Evolutionary conservation across 1,139 yeast genomes (phyloP).

Genomic region (Scheffersomyces insectosa): DNA sequence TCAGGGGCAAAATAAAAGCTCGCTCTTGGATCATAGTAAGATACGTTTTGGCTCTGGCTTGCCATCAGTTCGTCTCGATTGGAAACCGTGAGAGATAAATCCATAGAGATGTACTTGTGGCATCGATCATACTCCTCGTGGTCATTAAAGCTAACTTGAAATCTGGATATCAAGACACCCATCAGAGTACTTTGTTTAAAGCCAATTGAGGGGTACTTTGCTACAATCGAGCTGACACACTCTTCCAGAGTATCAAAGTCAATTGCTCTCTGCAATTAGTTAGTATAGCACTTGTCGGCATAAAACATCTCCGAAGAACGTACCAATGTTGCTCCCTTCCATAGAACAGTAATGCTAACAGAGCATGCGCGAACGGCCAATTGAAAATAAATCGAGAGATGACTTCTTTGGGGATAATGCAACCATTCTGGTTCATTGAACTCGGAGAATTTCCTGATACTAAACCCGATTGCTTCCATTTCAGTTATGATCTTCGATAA

Average conservation of each 20-base stretch:
- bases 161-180: constrained; percentile 19
- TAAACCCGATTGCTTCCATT: constrained; percentile 4
- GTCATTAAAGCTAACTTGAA: constrained; percentile 11
- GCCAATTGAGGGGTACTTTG: constrained; percentile 27
- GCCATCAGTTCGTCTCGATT: neutral
- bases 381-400: constrained; percentile 20
- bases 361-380: constrained; percentile 4
- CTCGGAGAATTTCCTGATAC: constrained; percentile 11
- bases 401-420: constrained; percentile 30
- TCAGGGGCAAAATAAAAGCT: neutral
- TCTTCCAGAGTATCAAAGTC: neutral
- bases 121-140: constrained; percentile 9
- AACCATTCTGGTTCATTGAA: constrained; percentile 17
- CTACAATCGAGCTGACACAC: constrained; percentile 14
- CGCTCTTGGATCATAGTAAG: neutral
- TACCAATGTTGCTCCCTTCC: constrained; percentile 26
- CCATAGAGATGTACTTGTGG: constrained; percentile 6
- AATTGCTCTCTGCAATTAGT: neutral
- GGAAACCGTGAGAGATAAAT: constrained; percentile 3
- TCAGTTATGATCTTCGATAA: no score
- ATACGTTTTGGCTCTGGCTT: neutral
- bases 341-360: constrained; percentile 13
- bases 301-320: constrained; percentile 5
- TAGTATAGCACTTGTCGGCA: constrained; percentile 3
- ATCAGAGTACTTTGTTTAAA: constrained; percentile 19